These are phyloP conservation scores for Phycomyces blakesleeanus DNA, from an alignment of 192 early-diverging fungal genomes.

Conservation along the genomic window DNA sequence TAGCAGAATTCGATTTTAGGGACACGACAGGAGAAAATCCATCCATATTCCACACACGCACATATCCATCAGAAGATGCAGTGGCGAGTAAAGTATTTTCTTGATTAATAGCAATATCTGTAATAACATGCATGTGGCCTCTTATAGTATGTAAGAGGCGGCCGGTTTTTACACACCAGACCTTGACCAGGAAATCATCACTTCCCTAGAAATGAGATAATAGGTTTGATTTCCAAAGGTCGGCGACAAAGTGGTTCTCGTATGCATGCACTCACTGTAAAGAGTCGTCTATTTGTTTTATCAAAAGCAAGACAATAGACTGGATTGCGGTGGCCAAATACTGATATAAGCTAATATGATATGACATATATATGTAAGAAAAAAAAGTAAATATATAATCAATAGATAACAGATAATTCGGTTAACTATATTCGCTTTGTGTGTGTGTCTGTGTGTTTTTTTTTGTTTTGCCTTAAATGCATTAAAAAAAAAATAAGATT, in stretches of 20 bases:
- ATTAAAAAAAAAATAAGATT: no score
- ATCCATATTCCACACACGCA: slow-evolving; percentile 74
- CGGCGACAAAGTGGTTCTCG: not conserved
- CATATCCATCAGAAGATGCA: slow-evolving; percentile 69
- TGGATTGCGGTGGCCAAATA: slow-evolving; percentile 71
- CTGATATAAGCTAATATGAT: slow-evolving; percentile 44
- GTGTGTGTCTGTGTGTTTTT: no score
- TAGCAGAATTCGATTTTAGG: slow-evolving; percentile 38
- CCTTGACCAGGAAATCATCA: slow-evolving; percentile 83
- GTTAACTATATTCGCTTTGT: no score
- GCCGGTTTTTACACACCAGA: slow-evolving; percentile 79
- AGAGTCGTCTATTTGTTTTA: slow-evolving; percentile 62
- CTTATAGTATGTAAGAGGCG: slow-evolving; percentile 77
- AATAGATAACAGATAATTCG: no score
- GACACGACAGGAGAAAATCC: slow-evolving; percentile 64
- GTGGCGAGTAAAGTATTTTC: slow-evolving; percentile 80
- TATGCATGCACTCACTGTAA: slow-evolving; percentile 48
- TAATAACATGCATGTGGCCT: slow-evolving; percentile 72
- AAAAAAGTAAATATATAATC: no score
- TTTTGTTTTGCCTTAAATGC: no score
- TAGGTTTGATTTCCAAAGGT: not conserved
- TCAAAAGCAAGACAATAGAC: slow-evolving; percentile 80
- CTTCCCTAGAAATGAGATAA: slow-evolving; percentile 53
- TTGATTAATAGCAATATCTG: slow-evolving; percentile 71
- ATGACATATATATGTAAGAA: no score